phyloP scores from a whole-genome alignment of 495 filamentous ascomycete genomes.

The Daldinia vernicosa region DNA sequence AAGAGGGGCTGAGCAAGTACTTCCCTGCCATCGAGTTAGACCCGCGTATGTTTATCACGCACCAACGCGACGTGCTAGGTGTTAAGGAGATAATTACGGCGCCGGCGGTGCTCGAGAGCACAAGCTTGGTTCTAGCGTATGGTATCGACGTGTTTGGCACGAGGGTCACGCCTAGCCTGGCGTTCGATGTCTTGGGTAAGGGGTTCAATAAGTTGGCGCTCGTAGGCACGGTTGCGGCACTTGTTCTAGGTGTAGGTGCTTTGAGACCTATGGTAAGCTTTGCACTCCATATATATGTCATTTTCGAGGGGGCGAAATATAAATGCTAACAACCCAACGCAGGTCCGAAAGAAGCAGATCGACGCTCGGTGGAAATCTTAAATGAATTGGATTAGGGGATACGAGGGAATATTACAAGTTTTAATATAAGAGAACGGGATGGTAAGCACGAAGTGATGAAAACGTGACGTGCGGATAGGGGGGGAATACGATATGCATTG shows the following conservation, averaged over 20 bases:
- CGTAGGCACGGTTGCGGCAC: slow-evolving; percentile 79
- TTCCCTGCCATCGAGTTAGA: slow-evolving; percentile 81
- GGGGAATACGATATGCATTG: background rate
- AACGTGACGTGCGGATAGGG: background rate
- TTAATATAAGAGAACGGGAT: background rate
- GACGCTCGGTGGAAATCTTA: slow-evolving; percentile 48
- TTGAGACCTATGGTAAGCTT: slow-evolving; percentile 85
- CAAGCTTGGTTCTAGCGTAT: slow-evolving; percentile 88
- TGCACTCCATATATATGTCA: background rate
- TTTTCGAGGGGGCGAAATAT: background rate
- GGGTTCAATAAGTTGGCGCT: slow-evolving; percentile 91
- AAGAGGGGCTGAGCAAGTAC: slow-evolving; percentile 87
- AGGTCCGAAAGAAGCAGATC: slow-evolving; percentile 56
- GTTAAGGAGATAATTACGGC: slow-evolving; percentile 74
- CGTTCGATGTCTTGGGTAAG: slow-evolving; percentile 92
- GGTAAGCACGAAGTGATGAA: background rate
- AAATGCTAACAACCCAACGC: slow-evolving; percentile 9
- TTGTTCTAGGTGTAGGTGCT: slow-evolving; percentile 75
- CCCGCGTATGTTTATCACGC: slow-evolving; percentile 80
- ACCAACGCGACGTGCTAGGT: slow-evolving; percentile 81
- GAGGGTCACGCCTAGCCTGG: slow-evolving; percentile 79
- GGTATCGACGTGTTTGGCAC: slow-evolving; percentile 90
- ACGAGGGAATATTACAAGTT: background rate
- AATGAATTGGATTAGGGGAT: background rate
- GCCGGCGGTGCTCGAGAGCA: slow-evolving; percentile 89